phyloP scores from a whole-genome alignment of 108 stramenopile species.

The Aurantiochytrium sp. region DNA sequence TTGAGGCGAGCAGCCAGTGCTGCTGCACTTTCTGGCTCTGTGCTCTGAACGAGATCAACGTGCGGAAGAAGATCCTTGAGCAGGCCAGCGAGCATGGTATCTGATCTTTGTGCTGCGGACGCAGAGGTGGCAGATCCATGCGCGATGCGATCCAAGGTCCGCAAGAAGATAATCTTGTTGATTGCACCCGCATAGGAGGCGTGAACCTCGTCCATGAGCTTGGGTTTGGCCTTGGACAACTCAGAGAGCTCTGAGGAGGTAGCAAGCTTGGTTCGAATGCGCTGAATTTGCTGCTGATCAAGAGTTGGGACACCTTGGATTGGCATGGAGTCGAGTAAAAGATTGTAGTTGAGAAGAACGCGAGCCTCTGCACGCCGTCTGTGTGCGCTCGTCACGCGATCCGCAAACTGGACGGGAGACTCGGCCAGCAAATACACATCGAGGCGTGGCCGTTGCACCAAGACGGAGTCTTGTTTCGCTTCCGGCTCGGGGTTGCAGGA shows the following conservation, averaged over 20 bases:
- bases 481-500: not conserved
- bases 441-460: constrained; percentile 25
- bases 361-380: not conserved
- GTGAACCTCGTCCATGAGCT: constrained; percentile 23
- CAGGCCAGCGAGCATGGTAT: not conserved
- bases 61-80: not conserved
- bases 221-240: not conserved
- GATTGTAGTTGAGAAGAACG: constrained; percentile 20
- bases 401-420: constrained; percentile 23
- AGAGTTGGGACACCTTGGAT: constrained; percentile 21
- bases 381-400: constrained; percentile 24
- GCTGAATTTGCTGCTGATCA: constrained; percentile 3
- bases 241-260: not conserved
- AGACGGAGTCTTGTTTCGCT: not conserved
- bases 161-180: constrained; percentile 42
- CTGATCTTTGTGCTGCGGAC: not conserved
- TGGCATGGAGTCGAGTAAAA: constrained; percentile 37
- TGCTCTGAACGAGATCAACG: not conserved
- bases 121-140: not conserved
- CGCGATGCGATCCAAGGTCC: not conserved
- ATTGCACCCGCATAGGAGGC: constrained; percentile 38
- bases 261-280: constrained; percentile 2
- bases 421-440: constrained; percentile 43
- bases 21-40: constrained; percentile 26
- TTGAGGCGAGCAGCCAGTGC: not conserved